Base-by-base conservation (phyloP, 805 yeast genomes). In the Wickerhamomyces bisporus region DNA sequence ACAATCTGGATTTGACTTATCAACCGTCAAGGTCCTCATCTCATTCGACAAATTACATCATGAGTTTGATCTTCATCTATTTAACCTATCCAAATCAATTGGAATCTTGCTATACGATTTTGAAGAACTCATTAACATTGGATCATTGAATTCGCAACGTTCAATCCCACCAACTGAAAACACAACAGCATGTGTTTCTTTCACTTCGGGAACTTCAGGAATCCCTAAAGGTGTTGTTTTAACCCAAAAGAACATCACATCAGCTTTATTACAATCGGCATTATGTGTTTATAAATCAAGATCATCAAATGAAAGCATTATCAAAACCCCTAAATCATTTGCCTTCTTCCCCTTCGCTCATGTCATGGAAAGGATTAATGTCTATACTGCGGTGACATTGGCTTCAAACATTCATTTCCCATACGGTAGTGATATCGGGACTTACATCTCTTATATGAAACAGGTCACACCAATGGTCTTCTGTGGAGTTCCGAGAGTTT, bases 161-260 rank as follows among this genome's bases (percentile, higher is more conserved):
- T 70, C 71, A 3, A 47, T 47, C 1, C 68, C 73, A 1, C 62
- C 65, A 6, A 64, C 65, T 26, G 43, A 63, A 4, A 66, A 68
- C 44, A 73, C 82, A n/a, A 27, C 18, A 15, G 9, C 15, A 6
- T 27, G 30, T 27, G 70, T 78, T 34, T 73, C 76, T 17, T 77
- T 76, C 53, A 78, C 84, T 6, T 75, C 81, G 0, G 84, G 84
- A 14, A 77, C 84, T 3, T 75, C 82, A 4, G 81, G 82, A 3
- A 58, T 69, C 20, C 84, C 84, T 27, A 77, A 77, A 54, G 84
- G 84, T 19, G 83, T 73, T 14, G 67, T 71, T 17, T 45, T 68
- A 18, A 58, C 74, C 6, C 81, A 77, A 27, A 48, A 44, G 44
- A 3, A 35, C 43, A 26, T 65, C 61, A 36, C 36, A n/a, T n/a